Base-by-base conservation (phyloP, 106 monocot species). In the Acorus gramineus region DNA sequence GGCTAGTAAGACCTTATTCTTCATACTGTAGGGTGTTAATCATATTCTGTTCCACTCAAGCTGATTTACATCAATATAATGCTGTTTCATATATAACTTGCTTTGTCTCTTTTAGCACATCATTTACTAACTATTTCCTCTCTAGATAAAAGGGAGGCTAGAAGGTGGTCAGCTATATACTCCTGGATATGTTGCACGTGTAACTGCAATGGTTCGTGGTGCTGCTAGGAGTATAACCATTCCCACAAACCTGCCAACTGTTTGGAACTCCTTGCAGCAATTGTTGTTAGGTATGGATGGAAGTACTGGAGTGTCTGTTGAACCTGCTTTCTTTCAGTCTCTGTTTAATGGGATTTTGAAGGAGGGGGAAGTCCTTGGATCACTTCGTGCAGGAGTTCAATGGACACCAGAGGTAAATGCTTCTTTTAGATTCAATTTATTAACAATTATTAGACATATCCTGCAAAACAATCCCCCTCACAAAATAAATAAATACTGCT, bases 151-250 rank as follows among this genome's bases (percentile, higher is more conserved):
- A 79, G 95, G 90, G 60, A 82, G 87, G 70, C 65, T 95, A 53
- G 95, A 95, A 84, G 85, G 90, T 69, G 95, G 90, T 46, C 95
- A 95, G 57, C 59, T 95, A 59, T 95, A 90, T 53, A 95, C 95
- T 47, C 95, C 95, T 59, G 86, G 87, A 52, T 90, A 90, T 78
- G 78, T 95, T 50, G 69, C 89, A 57, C 84, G 86, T 47, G 83
- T 95, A 64, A 82, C 67, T 74, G 81, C 84, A 10, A 90, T 95
- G 87, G 95, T 95, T 72, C 82, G 90, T 78, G 95, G 95, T 72
- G 95, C 95, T 52, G 63, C 82, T 46, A 87, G 90, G 81, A 87
- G 84, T 60, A 68, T 90, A 44, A 95, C 95, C 50, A 80, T 95
- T 52, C 95, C 95, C 49, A 85, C 90, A 70, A 86, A 87, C 67